Percentiles rank a stretch among this genome's conserved stretches.
These are phyloP conservation scores for Aureobasidium sp. DNA, from an alignment of 2,329 filamentous ascomycete species.

Conservation along the genomic window DNA sequence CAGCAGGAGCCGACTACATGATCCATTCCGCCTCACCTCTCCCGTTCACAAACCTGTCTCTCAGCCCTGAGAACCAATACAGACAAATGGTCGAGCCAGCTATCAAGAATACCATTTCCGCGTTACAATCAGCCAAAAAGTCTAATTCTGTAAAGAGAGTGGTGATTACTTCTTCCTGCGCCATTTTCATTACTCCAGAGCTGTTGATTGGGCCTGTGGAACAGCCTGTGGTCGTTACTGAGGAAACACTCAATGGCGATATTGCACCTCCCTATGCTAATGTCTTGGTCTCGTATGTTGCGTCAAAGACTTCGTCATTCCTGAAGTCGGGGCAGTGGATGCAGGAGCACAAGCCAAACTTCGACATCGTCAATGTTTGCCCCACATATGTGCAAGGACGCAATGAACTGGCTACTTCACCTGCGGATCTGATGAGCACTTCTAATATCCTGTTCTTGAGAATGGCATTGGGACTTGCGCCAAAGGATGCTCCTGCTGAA, in stretches of 20 bases:
- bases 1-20: conserved; percentile 27
- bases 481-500: conserved; percentile 9
- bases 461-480: conserved; percentile 18
- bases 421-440: conserved; percentile 18
- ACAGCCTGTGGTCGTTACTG: conserved; percentile 12
- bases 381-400: conserved; percentile 27
- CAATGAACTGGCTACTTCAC: conserved; percentile 25
- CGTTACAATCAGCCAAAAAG: conserved; percentile 34
- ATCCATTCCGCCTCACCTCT: conserved; percentile 27
- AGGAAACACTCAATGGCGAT: conserved; percentile 17
- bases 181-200: conserved; percentile 19
- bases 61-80: not conserved
- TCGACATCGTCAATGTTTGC: conserved; percentile 27
- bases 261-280: conserved; percentile 20
- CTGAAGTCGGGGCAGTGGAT: conserved; percentile 23
- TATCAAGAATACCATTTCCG: conserved; percentile 32
- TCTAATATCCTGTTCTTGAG: conserved; percentile 23
- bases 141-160: conserved; percentile 32
- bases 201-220: conserved; percentile 7
- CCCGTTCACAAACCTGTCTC: not conserved
- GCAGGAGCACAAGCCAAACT: conserved; percentile 20
- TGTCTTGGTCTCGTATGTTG: conserved; percentile 23
- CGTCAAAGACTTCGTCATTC: conserved; percentile 24
- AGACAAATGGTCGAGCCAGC: conserved; percentile 21
- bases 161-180: conserved; percentile 34